These are phyloP conservation scores for Cudoniella acicularis DNA, from an alignment of 495 filamentous ascomycete genomes.

Conservation along the genomic window DNA sequence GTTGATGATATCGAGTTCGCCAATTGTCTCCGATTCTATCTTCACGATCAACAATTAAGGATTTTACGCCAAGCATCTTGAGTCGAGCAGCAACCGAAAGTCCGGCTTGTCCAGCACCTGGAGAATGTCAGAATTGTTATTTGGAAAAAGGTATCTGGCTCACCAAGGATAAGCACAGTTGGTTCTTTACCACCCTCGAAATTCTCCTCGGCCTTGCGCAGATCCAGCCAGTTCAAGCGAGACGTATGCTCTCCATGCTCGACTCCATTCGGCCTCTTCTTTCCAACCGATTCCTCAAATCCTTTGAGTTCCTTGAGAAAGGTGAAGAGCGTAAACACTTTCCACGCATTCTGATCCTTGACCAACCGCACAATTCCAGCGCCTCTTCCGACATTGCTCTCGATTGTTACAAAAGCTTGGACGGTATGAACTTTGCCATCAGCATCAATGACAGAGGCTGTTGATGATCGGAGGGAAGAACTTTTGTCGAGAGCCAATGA, in stretches of 20 bases:
- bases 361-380: constrained; percentile 50
- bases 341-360: constrained; percentile 46
- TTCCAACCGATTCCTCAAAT: constrained; percentile 43
- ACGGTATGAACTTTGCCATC: constrained; percentile 26
- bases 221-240: constrained; percentile 54
- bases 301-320: constrained; percentile 47
- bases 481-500: constrained; percentile 40
- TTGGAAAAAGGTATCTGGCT: background rate
- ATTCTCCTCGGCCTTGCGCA: constrained; percentile 46
- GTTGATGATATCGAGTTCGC: constrained; percentile 49
- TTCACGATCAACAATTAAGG: constrained; percentile 58
- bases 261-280: constrained; percentile 43
- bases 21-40: constrained; percentile 65
- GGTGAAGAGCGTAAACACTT: constrained; percentile 54
- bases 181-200: constrained; percentile 53
- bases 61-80: constrained; percentile 54
- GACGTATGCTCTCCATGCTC: constrained; percentile 28
- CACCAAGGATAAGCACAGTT: constrained; percentile 56
- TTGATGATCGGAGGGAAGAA: constrained; percentile 44
- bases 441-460: constrained; percentile 39
- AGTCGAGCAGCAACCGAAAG: constrained; percentile 60
- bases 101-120: constrained; percentile 49
- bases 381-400: constrained; percentile 46
- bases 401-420: constrained; percentile 19
- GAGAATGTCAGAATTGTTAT: constrained; percentile 3